Percentiles rank a stretch among this genome's conserved stretches.
Conservation (phyloP, 1,139 yeast genomes). For the Hemisphaericaspora lyxosophila region DNA sequence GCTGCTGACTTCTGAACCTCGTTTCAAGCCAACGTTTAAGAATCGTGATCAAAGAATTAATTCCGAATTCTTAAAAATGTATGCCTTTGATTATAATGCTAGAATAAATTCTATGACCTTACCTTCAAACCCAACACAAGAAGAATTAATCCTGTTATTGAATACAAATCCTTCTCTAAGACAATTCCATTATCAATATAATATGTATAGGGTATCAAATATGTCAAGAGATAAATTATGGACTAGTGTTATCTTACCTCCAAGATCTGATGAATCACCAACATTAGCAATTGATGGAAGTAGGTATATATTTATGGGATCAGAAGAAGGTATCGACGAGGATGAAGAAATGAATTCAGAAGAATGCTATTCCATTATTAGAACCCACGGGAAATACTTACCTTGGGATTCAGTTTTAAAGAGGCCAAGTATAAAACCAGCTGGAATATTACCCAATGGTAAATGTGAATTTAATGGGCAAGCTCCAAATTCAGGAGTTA, state of each 20-base stretch:
- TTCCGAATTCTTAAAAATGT: constrained; percentile 43
- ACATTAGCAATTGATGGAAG: constrained; percentile 21
- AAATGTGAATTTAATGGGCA: constrained; percentile 28
- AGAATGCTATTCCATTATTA: constrained; percentile 12
- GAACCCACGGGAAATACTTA: constrained; percentile 28
- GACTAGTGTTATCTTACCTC: constrained; percentile 48
- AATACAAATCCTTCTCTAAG: constrained; percentile 21
- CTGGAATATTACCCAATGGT: constrained; percentile 31
- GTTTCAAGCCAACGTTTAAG: constrained; percentile 20
- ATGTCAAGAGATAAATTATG: constrained; percentile 48
- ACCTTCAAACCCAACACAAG: constrained; percentile 11
- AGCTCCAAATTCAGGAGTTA: constrained; percentile 41
- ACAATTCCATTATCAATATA: constrained; percentile 28
- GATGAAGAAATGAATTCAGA: constrained; percentile 2
- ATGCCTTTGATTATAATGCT: constrained; percentile 46
- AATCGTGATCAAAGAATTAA: constrained; percentile 50
- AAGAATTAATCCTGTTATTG: constrained; percentile 9
- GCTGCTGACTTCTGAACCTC: constrained; percentile 4
- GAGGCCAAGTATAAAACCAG: constrained; percentile 30
- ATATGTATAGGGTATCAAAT: constrained; percentile 34
- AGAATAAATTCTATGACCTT: constrained; percentile 19
- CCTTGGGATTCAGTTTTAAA: constrained; percentile 37
- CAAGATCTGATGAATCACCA: constrained; percentile 43
- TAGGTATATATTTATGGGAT: constrained; percentile 22
- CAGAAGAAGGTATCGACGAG: constrained; percentile 10